Percentiles rank a stretch among this genome's conserved stretches.
phyloP scores from a whole-genome alignment of 1,139 yeast species.

The Magnusiomyces sp. region DNA sequence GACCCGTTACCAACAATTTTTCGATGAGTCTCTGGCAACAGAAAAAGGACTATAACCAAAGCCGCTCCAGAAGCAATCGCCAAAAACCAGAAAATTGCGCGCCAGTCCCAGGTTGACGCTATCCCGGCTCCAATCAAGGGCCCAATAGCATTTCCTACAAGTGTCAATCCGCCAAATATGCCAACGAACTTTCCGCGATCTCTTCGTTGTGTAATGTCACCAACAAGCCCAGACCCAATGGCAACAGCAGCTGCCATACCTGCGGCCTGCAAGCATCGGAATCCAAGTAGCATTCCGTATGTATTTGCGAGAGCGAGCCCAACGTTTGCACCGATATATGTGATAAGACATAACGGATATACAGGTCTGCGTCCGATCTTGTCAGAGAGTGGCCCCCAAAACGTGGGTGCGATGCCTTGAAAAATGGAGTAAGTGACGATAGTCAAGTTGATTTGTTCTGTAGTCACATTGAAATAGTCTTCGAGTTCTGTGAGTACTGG shows the following conservation, averaged over 20 bases:
- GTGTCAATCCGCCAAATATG: conserved; percentile 50
- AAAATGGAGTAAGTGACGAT: conserved; percentile 63
- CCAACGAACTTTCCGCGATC: conserved; percentile 64
- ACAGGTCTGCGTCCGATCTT: conserved; percentile 62
- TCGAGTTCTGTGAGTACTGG: conserved; percentile 58
- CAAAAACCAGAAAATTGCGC: conserved; percentile 68
- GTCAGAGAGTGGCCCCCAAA: conserved; percentile 58
- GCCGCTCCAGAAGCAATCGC: conserved; percentile 50
- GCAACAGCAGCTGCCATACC: conserved; percentile 68
- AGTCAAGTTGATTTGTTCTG: conserved; percentile 52
- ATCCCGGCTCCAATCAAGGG: conserved; percentile 67
- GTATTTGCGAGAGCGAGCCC: conserved; percentile 49
- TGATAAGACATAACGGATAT: conserved; percentile 42
- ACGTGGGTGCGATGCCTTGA: conserved; percentile 63
- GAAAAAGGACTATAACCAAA: conserved; percentile 25
- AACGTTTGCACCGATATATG: conserved; percentile 49
- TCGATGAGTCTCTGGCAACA: conserved; percentile 67
- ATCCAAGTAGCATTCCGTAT: conserved; percentile 46
- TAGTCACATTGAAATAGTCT: conserved; percentile 42
- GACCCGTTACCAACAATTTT: conserved; percentile 62
- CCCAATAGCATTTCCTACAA: conserved; percentile 68
- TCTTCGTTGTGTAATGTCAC: conserved; percentile 53
- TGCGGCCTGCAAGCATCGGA: conserved; percentile 61
- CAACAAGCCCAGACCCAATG: conserved; percentile 55
- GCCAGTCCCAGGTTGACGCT: conserved; percentile 55